Base-by-base conservation (phyloP, 2,329 filamentous ascomycete species). In the Xylariales sp. region DNA sequence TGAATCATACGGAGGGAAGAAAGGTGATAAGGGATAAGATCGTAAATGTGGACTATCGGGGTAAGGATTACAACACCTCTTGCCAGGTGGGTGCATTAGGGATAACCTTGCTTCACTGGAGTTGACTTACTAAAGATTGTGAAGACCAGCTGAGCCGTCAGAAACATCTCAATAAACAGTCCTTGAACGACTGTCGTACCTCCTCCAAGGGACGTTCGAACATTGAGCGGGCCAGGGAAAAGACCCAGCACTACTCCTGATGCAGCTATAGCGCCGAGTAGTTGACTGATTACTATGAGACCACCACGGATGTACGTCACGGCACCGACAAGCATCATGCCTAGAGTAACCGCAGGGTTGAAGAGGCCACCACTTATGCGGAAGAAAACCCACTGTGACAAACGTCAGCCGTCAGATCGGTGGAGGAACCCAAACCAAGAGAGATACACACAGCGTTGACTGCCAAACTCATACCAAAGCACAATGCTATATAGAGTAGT, bases 41-140 rank as follows among this genome's bases (percentile, higher is more conserved):
- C n/a, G n/a, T n/a, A n/a, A n/a, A n/a, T n/a, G n/a, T n/a, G n/a
- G n/a, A n/a, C n/a, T n/a, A n/a, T n/a, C n/a, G n/a, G n/a, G n/a
- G n/a, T n/a, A n/a, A n/a, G n/a, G n/a, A n/a, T n/a, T n/a, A n/a
- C n/a, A n/a, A n/a, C n/a, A n/a, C n/a, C n/a, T n/a, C n/a, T n/a
- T n/a, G n/a, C n/a, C n/a, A n/a, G n/a, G n/a, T n/a, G n/a, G n/a
- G n/a, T n/a, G n/a, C n/a, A n/a, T n/a, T n/a, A n/a, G n/a, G n/a
- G n/a, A n/a, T n/a, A n/a, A n/a, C n/a, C n/a, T n/a, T n/a, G n/a
- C n/a, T n/a, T n/a, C n/a, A n/a, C n/a, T n/a, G n/a, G n/a, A n/a
- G n/a, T n/a, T n/a, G n/a, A n/a, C n/a, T n/a, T n/a, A n/a, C n/a
- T 78, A 52, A 73, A 68, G 40, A 76, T 68, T 4, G 72, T 68